phyloP scores from a whole-genome alignment of 768 basidiomycete species.

The Trametes cubensis region DNA sequence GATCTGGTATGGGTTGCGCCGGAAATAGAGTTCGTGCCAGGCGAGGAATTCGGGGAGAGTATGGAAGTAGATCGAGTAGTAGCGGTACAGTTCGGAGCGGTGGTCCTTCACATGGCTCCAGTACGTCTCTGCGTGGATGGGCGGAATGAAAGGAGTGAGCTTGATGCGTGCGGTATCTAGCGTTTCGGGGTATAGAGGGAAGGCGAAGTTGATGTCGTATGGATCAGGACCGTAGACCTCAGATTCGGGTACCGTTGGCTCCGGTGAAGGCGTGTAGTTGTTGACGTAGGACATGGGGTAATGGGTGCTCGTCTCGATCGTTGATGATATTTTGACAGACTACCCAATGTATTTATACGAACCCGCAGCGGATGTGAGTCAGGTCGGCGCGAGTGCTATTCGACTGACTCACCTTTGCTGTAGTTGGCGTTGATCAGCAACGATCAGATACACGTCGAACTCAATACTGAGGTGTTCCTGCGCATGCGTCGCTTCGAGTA shows the following conservation, averaged over 20 bases:
- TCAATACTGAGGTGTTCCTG: no score
- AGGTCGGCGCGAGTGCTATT: no score
- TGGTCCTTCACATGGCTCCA: constrained; percentile 30
- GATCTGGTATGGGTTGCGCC: constrained; percentile 16
- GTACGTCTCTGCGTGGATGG: constrained; percentile 38
- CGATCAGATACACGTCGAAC: not conserved
- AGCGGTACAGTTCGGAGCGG: constrained; percentile 35
- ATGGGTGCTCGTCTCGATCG: not conserved
- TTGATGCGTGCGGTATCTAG: constrained; percentile 43
- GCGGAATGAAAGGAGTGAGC: constrained; percentile 45
- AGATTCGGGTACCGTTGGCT: constrained; percentile 3
- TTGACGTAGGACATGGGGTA: constrained; percentile 19
- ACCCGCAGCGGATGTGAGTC: no score
- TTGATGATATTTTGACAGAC: not conserved
- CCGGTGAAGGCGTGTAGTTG: constrained; percentile 2
- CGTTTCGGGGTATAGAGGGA: constrained; percentile 36
- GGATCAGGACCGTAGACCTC: constrained; percentile 22
- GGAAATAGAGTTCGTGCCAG: constrained; percentile 24
- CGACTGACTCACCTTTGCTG: not conserved
- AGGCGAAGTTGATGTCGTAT: constrained; percentile 37
- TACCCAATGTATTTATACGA: no score
- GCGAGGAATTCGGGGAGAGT: constrained; percentile 29
- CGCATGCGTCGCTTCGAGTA: no score
- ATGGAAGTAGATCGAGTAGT: constrained; percentile 35
- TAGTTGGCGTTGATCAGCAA: no score